Conservation (phyloP, 805 yeast species). For the Yamadazyma paraphyllophila region DNA sequence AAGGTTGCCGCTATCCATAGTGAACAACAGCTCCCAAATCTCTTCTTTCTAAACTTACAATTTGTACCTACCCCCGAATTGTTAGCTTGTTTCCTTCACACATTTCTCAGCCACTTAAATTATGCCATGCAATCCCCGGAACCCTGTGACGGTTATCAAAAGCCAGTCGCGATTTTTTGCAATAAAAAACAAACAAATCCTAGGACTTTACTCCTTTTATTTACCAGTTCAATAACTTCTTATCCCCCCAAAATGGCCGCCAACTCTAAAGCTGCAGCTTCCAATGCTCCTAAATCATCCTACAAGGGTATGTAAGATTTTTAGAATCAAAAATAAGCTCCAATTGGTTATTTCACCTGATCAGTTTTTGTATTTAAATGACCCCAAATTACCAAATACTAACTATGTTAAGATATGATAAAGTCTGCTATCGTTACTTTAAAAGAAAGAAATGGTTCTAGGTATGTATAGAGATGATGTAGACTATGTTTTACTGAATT, state of each 20-base stretch:
- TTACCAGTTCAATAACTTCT: not conserved
- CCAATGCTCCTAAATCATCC: slow-evolving; percentile 33
- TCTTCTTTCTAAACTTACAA: too few species aligned
- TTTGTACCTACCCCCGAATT: too few species aligned
- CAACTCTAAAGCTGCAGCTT: slow-evolving; percentile 22
- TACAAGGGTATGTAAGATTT: slow-evolving; percentile 43
- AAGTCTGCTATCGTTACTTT: slow-evolving; percentile 65
- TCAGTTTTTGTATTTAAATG: not conserved
- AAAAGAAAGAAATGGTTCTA: slow-evolving; percentile 78
- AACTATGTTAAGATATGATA: slow-evolving; percentile 48
- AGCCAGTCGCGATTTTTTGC: slow-evolving; percentile 14
- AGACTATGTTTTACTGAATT: not conserved
- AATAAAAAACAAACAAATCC: slow-evolving; percentile 16
- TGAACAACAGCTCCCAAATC: too few species aligned
- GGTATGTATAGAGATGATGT: slow-evolving; percentile 39
- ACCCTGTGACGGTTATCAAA: not conserved
- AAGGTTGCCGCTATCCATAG: too few species aligned
- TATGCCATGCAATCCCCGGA: too few species aligned
- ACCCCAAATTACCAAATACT: slow-evolving; percentile 4
- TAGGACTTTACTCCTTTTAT: not conserved
- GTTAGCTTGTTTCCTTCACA: too few species aligned
- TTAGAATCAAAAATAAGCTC: not conserved
- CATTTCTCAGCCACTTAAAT: too few species aligned
- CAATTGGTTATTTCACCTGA: slow-evolving; percentile 3
- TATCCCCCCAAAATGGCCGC: slow-evolving; percentile 31